Evolutionary conservation across 2,329 filamentous ascomycete genomes (phyloP), one percentile per base, ranked within the genome.

Genomic region (Talaromyces sp.): DNA sequence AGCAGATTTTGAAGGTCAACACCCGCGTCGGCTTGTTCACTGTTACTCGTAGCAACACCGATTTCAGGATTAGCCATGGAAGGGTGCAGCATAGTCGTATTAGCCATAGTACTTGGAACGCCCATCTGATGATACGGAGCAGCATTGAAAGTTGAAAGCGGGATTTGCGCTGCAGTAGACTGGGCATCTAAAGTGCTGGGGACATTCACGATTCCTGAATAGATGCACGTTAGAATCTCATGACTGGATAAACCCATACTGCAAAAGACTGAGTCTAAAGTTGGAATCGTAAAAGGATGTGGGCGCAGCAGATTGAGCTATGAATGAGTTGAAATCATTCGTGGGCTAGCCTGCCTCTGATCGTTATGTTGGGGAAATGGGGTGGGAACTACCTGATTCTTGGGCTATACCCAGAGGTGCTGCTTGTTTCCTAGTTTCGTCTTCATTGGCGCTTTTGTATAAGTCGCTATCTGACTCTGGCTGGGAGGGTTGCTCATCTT

Each of bases 1-100:
- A 83, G 76, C 64, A 83, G 72, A 64, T 76, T 79, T 71, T 83
- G 80, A 69, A 80, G 81, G 70, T 82, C 79, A 71, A 83, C 78
- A 66, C 79, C 81, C 63, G 72, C 73, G 67, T 77, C 73, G 65
- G 68, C 69, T 66, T 68, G 65, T 52, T 39, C 58, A 49, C 54
- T 63, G 24, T 52, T 54, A 59, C 67, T 67, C 61, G 68, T 47
- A 11, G 66, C 68, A 52, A 57, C 68, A 68, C 71, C 65, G 31
- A 47, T 31, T 16, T 37, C 57, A 37, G 31, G n/a, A 22, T n/a
- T 57, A 39, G 35, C 39, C 39, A 49, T 14, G 19, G 35, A 22
- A 27, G 45, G 43, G 31, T 54, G 27, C 9, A 14, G 27, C 16
- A 33, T 19, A 24, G 24, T 24, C 37, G 37, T 33, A 19, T 35